Percentiles rank a stretch among this genome's conserved stretches.
phyloP scores from a whole-genome alignment of 2,329 filamentous ascomycete genomes.

The Cladosporium sp. region DNA sequence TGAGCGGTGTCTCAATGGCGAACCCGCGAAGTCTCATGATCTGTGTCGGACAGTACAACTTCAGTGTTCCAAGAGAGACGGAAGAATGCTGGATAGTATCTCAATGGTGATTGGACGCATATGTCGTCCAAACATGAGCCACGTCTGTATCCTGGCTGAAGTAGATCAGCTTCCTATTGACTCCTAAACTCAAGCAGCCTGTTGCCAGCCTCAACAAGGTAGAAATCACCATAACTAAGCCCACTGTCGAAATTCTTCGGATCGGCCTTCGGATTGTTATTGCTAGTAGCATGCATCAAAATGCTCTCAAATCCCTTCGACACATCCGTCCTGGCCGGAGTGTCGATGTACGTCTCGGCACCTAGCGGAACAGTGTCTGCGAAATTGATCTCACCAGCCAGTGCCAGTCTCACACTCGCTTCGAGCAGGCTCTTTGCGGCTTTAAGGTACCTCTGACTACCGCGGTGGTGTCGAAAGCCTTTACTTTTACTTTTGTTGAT shows the following conservation, averaged over 20 bases:
- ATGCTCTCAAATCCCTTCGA: constrained; percentile 17
- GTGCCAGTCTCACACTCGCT: constrained; percentile 10
- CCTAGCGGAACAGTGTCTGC: constrained; percentile 18
- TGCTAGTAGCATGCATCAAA: constrained; percentile 19
- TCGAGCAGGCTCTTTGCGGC: constrained; percentile 12
- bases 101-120: no score
- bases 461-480: background rate
- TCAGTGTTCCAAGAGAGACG: no score
- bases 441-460: constrained; percentile 8
- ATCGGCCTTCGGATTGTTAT: constrained; percentile 17
- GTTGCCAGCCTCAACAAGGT: constrained; percentile 17
- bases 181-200: constrained; percentile 6
- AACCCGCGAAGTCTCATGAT: no score
- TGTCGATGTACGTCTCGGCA: constrained; percentile 12
- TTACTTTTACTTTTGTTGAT: constrained; percentile 10
- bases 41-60: no score
- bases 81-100: no score
- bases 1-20: no score
- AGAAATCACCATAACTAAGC: constrained; percentile 18
- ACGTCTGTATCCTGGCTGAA: no score
- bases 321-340: constrained; percentile 13
- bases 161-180: no score
- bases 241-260: constrained; percentile 16
- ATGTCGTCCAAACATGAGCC: no score
- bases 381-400: constrained; percentile 17